Conservation (phyloP, 192 early-diverging fungal species). For the Entomortierella beljakovae region DNA sequence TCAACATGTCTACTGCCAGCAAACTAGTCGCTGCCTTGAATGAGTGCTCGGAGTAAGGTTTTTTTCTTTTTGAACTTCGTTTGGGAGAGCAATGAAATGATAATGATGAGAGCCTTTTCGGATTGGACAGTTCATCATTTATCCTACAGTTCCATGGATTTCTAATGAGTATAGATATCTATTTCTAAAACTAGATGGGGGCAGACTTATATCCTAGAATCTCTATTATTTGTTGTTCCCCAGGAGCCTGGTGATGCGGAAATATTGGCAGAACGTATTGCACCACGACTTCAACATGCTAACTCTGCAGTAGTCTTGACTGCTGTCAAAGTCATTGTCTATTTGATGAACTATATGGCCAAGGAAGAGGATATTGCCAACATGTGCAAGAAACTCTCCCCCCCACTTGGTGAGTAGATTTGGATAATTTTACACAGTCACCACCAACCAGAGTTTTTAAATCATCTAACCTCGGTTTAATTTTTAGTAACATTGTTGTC, state of each 20-base stretch:
- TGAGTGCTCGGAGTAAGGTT: slow-evolving; percentile 91
- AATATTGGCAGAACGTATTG: slow-evolving; percentile 88
- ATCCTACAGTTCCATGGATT: neutral
- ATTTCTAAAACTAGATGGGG: slow-evolving; percentile 77
- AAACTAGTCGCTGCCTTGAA: slow-evolving; percentile 94
- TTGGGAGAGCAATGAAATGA: neutral
- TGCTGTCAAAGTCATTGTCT: slow-evolving; percentile 90
- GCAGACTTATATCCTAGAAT: slow-evolving; percentile 94
- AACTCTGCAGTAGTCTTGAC: slow-evolving; percentile 92
- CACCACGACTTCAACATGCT: slow-evolving; percentile 93
- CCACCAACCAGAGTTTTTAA: neutral
- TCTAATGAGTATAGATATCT: slow-evolving; percentile 7
- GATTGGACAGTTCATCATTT: neutral
- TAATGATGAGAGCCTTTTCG: neutral
- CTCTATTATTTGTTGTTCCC: slow-evolving; percentile 91
- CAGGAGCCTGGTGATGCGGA: slow-evolving; percentile 91
- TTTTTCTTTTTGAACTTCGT: no score
- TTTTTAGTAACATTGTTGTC: slow-evolving; percentile 88
- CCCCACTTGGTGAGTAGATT: slow-evolving; percentile 78
- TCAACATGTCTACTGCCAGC: slow-evolving; percentile 89
- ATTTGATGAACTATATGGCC: slow-evolving; percentile 94
- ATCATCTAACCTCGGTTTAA: neutral
- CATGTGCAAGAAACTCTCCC: slow-evolving; percentile 87
- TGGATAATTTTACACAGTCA: neutral
- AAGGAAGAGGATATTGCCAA: slow-evolving; percentile 79